Evolutionary conservation across 2,329 filamentous ascomycete genomes (phyloP), one percentile per base, ranked within the genome.

Genomic region (Paraphaeosphaeria sporulosa): DNA sequence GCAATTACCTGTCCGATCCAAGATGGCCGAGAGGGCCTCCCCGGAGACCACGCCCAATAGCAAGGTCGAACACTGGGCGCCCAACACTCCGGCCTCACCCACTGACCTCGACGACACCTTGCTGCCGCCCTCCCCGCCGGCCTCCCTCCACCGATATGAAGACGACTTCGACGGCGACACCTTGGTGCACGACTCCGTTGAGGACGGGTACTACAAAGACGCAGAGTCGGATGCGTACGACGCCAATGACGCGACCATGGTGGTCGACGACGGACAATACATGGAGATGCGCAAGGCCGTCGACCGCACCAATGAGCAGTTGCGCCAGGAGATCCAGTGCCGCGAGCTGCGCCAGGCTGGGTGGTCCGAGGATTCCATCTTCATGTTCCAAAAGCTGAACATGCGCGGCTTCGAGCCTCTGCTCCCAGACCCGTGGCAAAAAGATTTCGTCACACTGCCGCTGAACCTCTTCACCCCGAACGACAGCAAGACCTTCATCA

Each of bases 381-480:
- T 81, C 36, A 74, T 88, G 2, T 84, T 84, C 64, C 81, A 83
- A 59, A 83, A 83, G 59, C 79, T 88, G 32, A 80, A 80, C 6
- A 81, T 83, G 75, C 84, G 86, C 44, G 86, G 86, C 17, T 83
- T 82, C 55, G 85, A 87, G 72, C 83, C 86, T 10, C 71, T 88
- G 1, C 69, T 88, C 13, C 84, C 85, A 1, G 70, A 73, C 13
- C 76, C 76, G 61, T 87, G 85, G 85, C 76, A 78, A 47, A 71
- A 80, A 52, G 85, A 87, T 63, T 87, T 87, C 62, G 74, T 76
- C 9, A 85, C 82, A 17, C 69, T 88, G 15, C 86, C 86, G 1
- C 77, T 81, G 9, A 77, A 79, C 9, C 71, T 88, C 1, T 88
- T 88, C 72, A 80, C 81, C 9, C 64, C 72, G 2, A 72, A 76